phyloP scores from a whole-genome alignment of 116 monocot species.

The Phalaenopsis hybrid region DNA sequence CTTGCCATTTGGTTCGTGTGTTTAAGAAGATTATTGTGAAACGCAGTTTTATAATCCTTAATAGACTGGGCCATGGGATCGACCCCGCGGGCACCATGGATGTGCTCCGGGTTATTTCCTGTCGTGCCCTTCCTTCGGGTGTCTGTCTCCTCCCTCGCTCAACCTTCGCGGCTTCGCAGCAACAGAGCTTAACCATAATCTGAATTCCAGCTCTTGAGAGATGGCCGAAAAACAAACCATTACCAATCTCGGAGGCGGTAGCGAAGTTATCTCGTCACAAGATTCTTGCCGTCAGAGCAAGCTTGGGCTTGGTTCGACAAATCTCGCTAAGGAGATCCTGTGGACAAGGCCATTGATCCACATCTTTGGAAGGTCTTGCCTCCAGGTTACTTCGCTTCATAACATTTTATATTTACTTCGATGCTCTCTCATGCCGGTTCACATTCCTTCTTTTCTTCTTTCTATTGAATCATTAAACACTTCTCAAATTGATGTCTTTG shows the following conservation, averaged over 20 bases:
- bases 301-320: conserved; percentile 59
- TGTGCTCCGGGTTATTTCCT: no score
- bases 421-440: not conserved
- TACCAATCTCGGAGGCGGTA: conserved; percentile 57
- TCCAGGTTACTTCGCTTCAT: conserved; percentile 42
- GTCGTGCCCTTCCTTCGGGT: not conserved
- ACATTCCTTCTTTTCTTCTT: not conserved
- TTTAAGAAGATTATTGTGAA: no score
- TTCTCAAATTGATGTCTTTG: not conserved
- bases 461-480: not conserved
- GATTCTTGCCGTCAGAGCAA: conserved; percentile 50
- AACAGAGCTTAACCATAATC: conserved; percentile 19
- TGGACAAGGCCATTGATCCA: conserved; percentile 76
- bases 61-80: no score
- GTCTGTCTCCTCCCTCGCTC: conserved; percentile 20
- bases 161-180: conserved; percentile 15
- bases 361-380: conserved; percentile 72
- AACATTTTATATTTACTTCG: not conserved
- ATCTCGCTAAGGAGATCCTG: conserved; percentile 73
- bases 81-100: no score
- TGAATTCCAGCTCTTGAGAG: conserved; percentile 4
- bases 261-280: conserved; percentile 61
- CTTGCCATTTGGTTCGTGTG: no score
- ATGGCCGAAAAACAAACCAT: not conserved
- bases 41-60: no score